Evolutionary conservation across 495 filamentous ascomycete genomes (phyloP), one percentile per base, ranked within the genome.

Genomic region (Hypomontagnella submonticulosa): DNA sequence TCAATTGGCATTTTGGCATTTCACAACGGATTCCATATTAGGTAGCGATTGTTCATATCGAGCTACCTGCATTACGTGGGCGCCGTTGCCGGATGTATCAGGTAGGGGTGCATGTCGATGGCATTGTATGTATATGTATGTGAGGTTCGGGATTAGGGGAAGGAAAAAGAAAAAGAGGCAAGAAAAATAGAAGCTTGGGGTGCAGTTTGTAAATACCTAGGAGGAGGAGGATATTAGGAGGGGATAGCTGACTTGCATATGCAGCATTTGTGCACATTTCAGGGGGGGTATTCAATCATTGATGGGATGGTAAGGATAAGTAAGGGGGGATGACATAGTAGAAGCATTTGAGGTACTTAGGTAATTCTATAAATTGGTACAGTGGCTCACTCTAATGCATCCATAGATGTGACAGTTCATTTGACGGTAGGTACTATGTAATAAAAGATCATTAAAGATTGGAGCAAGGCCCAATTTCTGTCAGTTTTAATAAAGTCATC

Each of bases 81-180:
- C 47, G 54, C 27, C 7, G 13, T 55, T 50, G 54, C 30, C 7
- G 19, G 38, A 36, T 63, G 60, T n/a, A 33, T 54, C 18, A 62
- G 59, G 65, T 51, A 58, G 53, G 36, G 40, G 50, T 60, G 59
- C 65, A 63, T 42, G 59, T 9, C 27, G 59, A 56, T 49, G 13
- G 16, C 55, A 54, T 53, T 38, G 36, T 19, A 34, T 27, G 23
- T 6, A 27, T 6, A 27, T 27, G 23, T 27, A 27, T 27, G 23
- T 27, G 6, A 51, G 27, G 11, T 55, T 37, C 16, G 23, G 53
- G 43, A 54, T 43, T 20, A n/a, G 15, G 23, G 36, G 11, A 10
- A 38, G 16, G 2, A 37, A 36, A 42, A 40, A 38, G 34, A 46
- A 36, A 23, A 57, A 27, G n/a, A 34, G 2, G 18, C 11, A 7